These are phyloP conservation scores for Psilocybe mexicana DNA, from an alignment of 1,284 basidiomycete species.

Conservation along the genomic window DNA sequence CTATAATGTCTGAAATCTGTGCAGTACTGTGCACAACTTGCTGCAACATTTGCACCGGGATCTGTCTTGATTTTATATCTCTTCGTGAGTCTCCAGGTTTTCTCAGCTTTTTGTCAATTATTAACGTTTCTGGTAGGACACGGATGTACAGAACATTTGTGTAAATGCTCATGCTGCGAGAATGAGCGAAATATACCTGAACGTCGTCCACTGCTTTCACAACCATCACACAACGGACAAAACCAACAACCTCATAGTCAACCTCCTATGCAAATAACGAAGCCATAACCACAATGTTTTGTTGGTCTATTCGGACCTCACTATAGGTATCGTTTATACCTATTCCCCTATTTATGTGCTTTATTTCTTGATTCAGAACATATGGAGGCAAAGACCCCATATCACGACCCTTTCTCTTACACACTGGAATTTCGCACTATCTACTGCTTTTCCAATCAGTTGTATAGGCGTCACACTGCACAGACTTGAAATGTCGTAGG, in stretches of 20 bases:
- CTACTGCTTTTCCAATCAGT: too few relatives aligned
- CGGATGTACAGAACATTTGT: conserved; percentile 27
- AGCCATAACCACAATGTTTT: too few relatives aligned
- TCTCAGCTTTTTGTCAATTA: background rate
- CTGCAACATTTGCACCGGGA: conserved; percentile 29
- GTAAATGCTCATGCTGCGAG: conserved; percentile 18
- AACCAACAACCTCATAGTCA: conserved; percentile 18
- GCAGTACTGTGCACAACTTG: conserved; percentile 24
- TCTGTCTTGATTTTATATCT: conserved; percentile 32
- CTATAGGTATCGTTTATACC: too few relatives aligned
- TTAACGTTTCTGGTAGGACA: conserved; percentile 22
- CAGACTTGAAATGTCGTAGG: too few relatives aligned
- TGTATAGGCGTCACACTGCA: too few relatives aligned
- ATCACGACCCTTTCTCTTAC: too few relatives aligned
- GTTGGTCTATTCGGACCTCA: too few relatives aligned
- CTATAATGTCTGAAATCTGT: conserved; percentile 24
- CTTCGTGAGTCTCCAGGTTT: conserved; percentile 23
- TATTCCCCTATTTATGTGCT: too few relatives aligned
- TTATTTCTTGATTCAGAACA: too few relatives aligned
- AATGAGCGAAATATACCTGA: conserved; percentile 20
- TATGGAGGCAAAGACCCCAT: too few relatives aligned
- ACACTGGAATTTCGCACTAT: too few relatives aligned
- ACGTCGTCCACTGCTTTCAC: conserved; percentile 23
- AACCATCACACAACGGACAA: conserved; percentile 4
- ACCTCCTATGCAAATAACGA: conserved; percentile 10